Evolutionary conservation across 371 early-diverging fungal genomes (phyloP), one percentile per base, ranked within the genome.

Genomic region (Apophysomyces trapeziformis): DNA sequence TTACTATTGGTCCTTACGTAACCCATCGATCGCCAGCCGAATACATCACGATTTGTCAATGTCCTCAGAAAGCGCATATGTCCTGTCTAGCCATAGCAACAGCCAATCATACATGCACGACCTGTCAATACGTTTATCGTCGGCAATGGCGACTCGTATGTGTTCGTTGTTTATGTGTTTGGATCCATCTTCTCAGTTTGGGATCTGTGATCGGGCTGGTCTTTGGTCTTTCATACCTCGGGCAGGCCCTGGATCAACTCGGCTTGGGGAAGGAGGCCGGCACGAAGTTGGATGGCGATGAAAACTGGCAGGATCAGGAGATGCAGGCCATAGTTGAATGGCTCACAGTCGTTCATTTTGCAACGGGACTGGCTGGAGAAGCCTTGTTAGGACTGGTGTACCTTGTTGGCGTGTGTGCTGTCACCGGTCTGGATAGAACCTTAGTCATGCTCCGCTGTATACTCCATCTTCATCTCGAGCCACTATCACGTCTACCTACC

Each of bases 241-340:
- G 80, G 5, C 61, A 67, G 14, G 75, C 70, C 1, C 44, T 79
- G 46, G 77, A 77, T 57, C 70, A 74, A 38, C 46, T 79, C 0
- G 80, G 70, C 0, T 63, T 79, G 11, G 80, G 80, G 5, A 75
- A 65, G 26, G 77, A 79, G 58, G 70, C 70, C 8, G 77, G 77
- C 1, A 66, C 75, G 9, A 79, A 76, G 61, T 18, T 79, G 21
- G 80, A 79, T 58, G 79, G 79, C 5, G 80, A 79, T 50, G 80
- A 79, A 50, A 74, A 63, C n/a, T 79, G 80, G 80, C 77, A 77
- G n/a, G 80, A 77, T 45, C 77, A 79, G 39, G 80, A 79, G 47
- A 63, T 79, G 70, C 57, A 61, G 14, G 57, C 72, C 11, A 79
- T 79, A 59, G 66, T 70, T 9, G 72, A 70, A 58, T 79, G 80